Evolutionary conservation across 2,329 filamentous ascomycete genomes (phyloP), one percentile per base, ranked within the genome.

Genomic region (Leptosphaerulina australis): DNA sequence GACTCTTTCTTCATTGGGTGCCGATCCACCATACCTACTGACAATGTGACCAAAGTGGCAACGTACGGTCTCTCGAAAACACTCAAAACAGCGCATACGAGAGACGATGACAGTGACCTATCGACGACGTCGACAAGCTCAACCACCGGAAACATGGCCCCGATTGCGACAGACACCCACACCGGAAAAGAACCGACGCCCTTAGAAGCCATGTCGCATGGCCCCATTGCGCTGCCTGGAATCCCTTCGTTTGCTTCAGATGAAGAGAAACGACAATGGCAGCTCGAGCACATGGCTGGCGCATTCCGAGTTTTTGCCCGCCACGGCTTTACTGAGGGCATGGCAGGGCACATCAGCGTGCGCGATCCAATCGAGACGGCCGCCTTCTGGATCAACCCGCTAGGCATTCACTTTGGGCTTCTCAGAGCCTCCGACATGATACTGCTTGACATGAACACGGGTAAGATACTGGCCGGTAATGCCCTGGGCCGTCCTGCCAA

Each of bases 341-440:
- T 86, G 73, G 77, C 78, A 22, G 85, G 85, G 0, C 84, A 87
- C 67, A 87, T 88, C 62, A 80, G 76, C 21, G 80, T 87, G 4
- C 77, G 83, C 14, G 85, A 87, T 64, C 83, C 84, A 0, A 82
- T 85, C 66, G 76, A 80, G 57, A 71, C 71, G 0, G 72, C 80
- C 52, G 75, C 77, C 17, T 84, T 86, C 70, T 88, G 86, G 86
- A 87, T 85, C 69, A 88, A 81, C 74, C 84, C 66, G 53, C 72
- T 87, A 1, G 84, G 82, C 2, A 74, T 79, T 5, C 84, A 88
- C 67, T 88, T 87, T 62, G 83, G 79, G 9, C 70, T 86, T 55
- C 73, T 88, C 39, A 82, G 79, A 50, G 83, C 83, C 2, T 79
- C 76, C 4, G 84, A 88, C 65, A 82, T 88, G 79, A 81, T 88